A percentile compares a stretch with the other conserved stretches of the same genome.
These are phyloP conservation scores for Aureobasidium sp. DNA, from an alignment of 2,329 filamentous ascomycete species.

Conservation along the genomic window DNA sequence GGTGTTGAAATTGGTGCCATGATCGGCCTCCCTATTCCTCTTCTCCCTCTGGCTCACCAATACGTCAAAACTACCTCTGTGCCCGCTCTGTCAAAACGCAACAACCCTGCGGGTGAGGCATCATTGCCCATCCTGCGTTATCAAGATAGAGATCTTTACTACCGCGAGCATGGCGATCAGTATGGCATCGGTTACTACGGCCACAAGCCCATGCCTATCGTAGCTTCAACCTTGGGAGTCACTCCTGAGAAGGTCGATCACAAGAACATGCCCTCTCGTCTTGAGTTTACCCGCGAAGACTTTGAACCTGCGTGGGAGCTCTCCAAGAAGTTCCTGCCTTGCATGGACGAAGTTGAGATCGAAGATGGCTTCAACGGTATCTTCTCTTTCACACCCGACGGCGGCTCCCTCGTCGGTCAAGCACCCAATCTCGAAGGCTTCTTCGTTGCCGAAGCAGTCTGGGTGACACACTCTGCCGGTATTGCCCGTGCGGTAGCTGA, in stretches of 20 bases:
- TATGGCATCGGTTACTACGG: slow-evolving; percentile 60
- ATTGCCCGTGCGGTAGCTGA: slow-evolving; percentile 56
- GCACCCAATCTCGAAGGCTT: slow-evolving; percentile 54
- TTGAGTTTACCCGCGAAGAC: slow-evolving; percentile 53
- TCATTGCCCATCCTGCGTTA: slow-evolving; percentile 53
- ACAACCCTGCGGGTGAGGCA: slow-evolving; percentile 44
- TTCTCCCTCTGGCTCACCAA: slow-evolving; percentile 57
- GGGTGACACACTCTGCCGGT: slow-evolving; percentile 60
- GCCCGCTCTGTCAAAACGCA: slow-evolving; percentile 36
- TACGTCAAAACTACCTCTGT: slow-evolving; percentile 56
- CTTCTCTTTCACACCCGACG: slow-evolving; percentile 60
- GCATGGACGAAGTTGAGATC: slow-evolving; percentile 45
- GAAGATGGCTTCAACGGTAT: slow-evolving; percentile 59
- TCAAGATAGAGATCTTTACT: slow-evolving; percentile 59
- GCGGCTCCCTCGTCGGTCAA: slow-evolving; percentile 53
- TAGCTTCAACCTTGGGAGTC: slow-evolving; percentile 47
- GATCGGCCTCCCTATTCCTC: slow-evolving; percentile 51
- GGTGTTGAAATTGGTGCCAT: slow-evolving; percentile 58
- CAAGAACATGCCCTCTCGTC: slow-evolving; percentile 56
- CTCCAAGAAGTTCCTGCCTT: slow-evolving; percentile 49
- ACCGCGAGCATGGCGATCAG: slow-evolving; percentile 56
- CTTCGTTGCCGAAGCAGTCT: slow-evolving; percentile 59
- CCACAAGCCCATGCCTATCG: slow-evolving; percentile 55
- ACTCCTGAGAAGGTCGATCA: slow-evolving; percentile 51
- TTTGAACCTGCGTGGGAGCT: slow-evolving; percentile 56